Base-by-base conservation (phyloP, 768 basidiomycete species). In the Psilocybe sp. region DNA sequence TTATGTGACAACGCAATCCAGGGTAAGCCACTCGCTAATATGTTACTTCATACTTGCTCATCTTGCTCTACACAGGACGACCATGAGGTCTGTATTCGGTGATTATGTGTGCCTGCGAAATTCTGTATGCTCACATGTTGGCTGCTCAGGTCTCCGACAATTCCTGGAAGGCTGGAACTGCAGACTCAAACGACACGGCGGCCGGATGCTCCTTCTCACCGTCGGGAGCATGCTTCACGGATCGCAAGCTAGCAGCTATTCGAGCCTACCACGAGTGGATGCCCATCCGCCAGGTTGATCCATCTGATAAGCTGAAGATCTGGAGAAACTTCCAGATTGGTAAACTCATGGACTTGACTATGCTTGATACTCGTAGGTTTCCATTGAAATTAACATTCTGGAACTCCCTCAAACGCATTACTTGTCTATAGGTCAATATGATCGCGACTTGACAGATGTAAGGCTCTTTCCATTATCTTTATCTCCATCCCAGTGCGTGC, bases 301-400 rank as follows among this genome's bases (percentile, higher is more conserved):
- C 73, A 1, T 72, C 73, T 44, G 79, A 82, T 63, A 72, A 77
- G 55, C 72, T 84, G 13, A 70, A 80, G 20, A 82, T 82, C 46
- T 84, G 80, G 79, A 73, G 81, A 32, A 81, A 79, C 57, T 82
- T 84, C 67, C 76, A 81, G 65, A 75, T 84, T 34, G 82, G 81
- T 40, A 80, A 80, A 59, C 71, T 84, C n/a, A 59, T 81, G 55
- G 81, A 82, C 57, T 60, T 82, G 56, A 76, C 79, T 9, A 80
- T 84, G 79, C 69, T 84, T 13, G 82, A 84, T 59, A 83, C 82
- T 16, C 75, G 82, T 79, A 49, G 52, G 70, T 59, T 13, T 12
- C 16, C 16, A 11, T 28, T 44, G n/a, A 7, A 9, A 37, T 15
- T 8, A 3, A 11, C 40, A 39, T 2, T 5, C 12, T 32, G 18